Percentiles rank a stretch among this genome's conserved stretches.
Conservation (phyloP, 257 asterid species). For the Scutellaria minor region DNA sequence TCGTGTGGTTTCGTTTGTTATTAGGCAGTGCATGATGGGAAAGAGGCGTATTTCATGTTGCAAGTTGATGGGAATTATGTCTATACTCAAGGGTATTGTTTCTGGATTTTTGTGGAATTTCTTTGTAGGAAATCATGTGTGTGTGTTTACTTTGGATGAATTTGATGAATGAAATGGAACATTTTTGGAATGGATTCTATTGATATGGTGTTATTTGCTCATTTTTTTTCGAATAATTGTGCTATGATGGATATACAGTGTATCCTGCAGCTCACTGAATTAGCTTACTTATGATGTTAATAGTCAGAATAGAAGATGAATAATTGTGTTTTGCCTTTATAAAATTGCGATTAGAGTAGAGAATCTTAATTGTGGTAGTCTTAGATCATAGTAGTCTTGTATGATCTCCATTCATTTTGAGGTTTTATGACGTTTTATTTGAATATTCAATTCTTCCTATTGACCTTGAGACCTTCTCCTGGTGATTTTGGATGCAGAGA, state of each 20-base stretch:
- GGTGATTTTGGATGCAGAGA: slow-evolving; percentile 45
- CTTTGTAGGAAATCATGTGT: background rate
- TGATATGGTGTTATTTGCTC: background rate
- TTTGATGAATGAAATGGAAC: background rate
- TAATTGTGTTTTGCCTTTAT: background rate
- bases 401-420: background rate
- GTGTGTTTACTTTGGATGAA: slow-evolving; percentile 6
- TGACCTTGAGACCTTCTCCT: background rate
- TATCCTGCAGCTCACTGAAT: background rate
- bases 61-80: slow-evolving; percentile 64
- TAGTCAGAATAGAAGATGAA: background rate
- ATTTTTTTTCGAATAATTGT: background rate
- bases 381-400: background rate
- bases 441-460: background rate
- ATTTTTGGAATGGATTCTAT: slow-evolving; percentile 4
- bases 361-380: background rate
- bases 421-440: slow-evolving; percentile 3
- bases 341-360: background rate
- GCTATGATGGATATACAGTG: background rate
- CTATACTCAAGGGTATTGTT: slow-evolving; percentile 58
- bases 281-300: slow-evolving; percentile 22
- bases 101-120: slow-evolving; percentile 18
- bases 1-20: slow-evolving; percentile 26
- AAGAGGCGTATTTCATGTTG: slow-evolving; percentile 60
- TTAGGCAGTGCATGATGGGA: slow-evolving; percentile 69